Conservation (phyloP, 169 alveolate genomes). For the Plasmodium yoelii region DNA sequence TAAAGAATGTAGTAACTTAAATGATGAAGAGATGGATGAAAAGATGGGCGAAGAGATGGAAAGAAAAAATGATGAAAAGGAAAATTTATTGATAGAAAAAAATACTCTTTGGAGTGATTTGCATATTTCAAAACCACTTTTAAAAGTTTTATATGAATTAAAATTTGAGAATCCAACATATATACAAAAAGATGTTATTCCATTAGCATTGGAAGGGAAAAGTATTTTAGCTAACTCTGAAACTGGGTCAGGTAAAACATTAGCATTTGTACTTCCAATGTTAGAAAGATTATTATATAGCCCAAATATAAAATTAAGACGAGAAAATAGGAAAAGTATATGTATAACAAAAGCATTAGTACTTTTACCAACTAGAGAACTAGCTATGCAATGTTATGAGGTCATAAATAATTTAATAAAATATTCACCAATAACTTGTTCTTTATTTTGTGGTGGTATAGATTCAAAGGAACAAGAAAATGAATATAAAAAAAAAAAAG, state of each 20-base stretch:
- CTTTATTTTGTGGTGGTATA: constrained; percentile 91
- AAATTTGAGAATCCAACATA: constrained; percentile 88
- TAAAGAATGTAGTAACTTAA: not conserved
- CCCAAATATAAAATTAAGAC: constrained; percentile 83
- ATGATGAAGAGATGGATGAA: not conserved
- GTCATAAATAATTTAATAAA: constrained; percentile 87
- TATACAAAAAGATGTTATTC: constrained; percentile 91
- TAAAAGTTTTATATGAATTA: constrained; percentile 86
- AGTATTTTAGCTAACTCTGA: constrained; percentile 91
- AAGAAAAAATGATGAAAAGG: not conserved
- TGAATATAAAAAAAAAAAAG: constrained; percentile 93
- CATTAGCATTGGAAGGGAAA: constrained; percentile 91
- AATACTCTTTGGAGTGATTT: constrained; percentile 63
- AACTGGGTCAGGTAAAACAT: constrained; percentile 94
- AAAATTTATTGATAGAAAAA: constrained; percentile 23
- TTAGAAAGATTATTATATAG: constrained; percentile 88
- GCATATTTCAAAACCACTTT: constrained; percentile 47
- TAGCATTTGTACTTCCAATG: constrained; percentile 92
- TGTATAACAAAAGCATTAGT: constrained; percentile 90
- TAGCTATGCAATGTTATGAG: constrained; percentile 92
- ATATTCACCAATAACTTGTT: constrained; percentile 84
- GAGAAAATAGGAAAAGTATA: constrained; percentile 40
- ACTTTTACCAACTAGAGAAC: constrained; percentile 93
- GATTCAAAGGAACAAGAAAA: constrained; percentile 88
- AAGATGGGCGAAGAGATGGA: not conserved